Evolutionary conservation across 176 grass and related monocot species (phyloP), one percentile per base, ranked within the genome.

Genomic region (Oryza meyeriana): DNA sequence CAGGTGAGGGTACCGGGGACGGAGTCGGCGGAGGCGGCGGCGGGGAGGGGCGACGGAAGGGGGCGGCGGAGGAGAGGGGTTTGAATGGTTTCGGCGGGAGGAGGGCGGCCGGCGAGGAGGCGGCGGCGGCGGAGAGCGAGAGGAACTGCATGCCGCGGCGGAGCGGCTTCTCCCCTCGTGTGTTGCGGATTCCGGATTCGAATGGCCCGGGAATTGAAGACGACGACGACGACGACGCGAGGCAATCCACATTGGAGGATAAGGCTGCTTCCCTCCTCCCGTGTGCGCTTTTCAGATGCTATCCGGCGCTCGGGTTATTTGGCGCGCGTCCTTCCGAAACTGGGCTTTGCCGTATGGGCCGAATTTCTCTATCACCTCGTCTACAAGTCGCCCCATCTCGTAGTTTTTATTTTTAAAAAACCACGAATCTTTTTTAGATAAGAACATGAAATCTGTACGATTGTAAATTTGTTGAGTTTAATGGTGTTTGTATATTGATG

Each of bases 11-110:
- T 24, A 66, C 66, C 3, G 66, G 72, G 27, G 72, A 20, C 48
- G 76, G 39, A 12, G 85, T 69, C 9, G 48, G 55, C 0, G 55
- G 55, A 0, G n/a, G n/a, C 7, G 71, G 71, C 8, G 87, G 77
- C 40, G 79, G 72, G 57, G 72, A 81, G 28, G 83, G 83, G 40
- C 87, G 87, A 41, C 71, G 83, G 72, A 72, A 82, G 57, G 87
- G 61, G 69, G 81, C 52, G 10, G 85, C 64, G 27, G 85, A 75
- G 76, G 62, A 79, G 36, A 77, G 22, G 66, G 78, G 66, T 61
- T 89, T 89, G 78, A 89, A 89, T 57, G 64, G 57, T 29, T 74
- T 84, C 27, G 48, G 31, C 7, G 63, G 78, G 22, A 80, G 85
- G 50, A 69, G 63, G 38, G 74, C 64, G 2, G 85, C 50, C 18